A percentile compares a stretch with the other conserved stretches of the same genome.
Conservation (phyloP, 257 asterid species). For the Avicennia marina region DNA sequence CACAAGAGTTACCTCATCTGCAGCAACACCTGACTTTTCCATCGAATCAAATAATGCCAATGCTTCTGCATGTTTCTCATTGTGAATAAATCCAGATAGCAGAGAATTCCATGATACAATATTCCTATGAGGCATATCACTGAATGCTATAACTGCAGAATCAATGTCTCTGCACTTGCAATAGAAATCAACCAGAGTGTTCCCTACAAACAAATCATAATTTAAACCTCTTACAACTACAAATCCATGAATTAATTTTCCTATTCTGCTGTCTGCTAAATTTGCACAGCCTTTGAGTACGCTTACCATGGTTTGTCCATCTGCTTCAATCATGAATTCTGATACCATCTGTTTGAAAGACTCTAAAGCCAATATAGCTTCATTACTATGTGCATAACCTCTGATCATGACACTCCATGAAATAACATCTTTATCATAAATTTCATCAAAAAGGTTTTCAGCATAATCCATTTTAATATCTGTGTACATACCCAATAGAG, state of each 20-base stretch:
- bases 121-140: conserved; percentile 53
- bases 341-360: conserved; percentile 53
- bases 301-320: conserved; percentile 65
- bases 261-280: conserved; percentile 42
- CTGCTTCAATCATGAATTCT: conserved; percentile 37
- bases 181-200: conserved; percentile 75
- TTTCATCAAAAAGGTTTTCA: conserved; percentile 59
- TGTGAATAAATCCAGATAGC: conserved; percentile 64
- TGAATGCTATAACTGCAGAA: conserved; percentile 54
- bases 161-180: conserved; percentile 63
- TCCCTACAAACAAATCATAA: conserved; percentile 62
- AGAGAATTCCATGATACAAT: conserved; percentile 79
- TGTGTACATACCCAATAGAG: conserved; percentile 57
- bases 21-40: conserved; percentile 42
- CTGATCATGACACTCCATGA: conserved; percentile 78
- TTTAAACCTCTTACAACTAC: conserved; percentile 48
- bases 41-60: conserved; percentile 47
- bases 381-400: conserved; percentile 41
- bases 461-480: conserved; percentile 53
- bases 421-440: conserved; percentile 63
- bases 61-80: conserved; percentile 53
- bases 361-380: conserved; percentile 34
- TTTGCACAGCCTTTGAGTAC: conserved; percentile 65
- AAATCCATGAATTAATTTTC: conserved; percentile 56
- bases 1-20: conserved; percentile 79